Percentiles rank a stretch among this genome's conserved stretches.
These are phyloP conservation scores for Phylloboletellus chloephorus DNA, from an alignment of 1,284 basidiomycete species.

Conservation along the genomic window DNA sequence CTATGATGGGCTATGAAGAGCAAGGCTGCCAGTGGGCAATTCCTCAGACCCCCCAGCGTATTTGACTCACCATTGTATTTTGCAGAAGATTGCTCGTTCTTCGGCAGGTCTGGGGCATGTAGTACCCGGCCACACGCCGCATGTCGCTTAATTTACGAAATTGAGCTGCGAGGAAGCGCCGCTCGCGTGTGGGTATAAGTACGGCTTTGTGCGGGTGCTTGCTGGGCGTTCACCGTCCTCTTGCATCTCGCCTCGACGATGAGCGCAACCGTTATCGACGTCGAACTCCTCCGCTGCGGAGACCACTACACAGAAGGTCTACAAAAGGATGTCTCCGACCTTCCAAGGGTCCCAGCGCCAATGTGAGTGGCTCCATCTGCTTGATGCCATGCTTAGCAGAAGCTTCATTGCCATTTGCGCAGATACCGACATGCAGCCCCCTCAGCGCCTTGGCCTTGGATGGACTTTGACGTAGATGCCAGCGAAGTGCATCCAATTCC, in stretches of 20 bases:
- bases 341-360: slow-evolving; percentile 26
- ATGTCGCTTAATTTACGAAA: slow-evolving; percentile 14
- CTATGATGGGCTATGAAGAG: too few species aligned
- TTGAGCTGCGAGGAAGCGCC: slow-evolving; percentile 6
- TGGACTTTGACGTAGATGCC: slow-evolving; percentile 29
- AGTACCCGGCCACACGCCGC: too few species aligned
- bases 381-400: background rate
- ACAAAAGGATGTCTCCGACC: slow-evolving; percentile 16
- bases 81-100: too few species aligned
- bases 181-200: slow-evolving; percentile 2
- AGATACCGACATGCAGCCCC: slow-evolving; percentile 35
- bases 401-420: background rate
- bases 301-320: slow-evolving; percentile 12
- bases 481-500: slow-evolving; percentile 21
- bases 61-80: too few species aligned
- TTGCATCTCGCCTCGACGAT: slow-evolving; percentile 12
- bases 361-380: slow-evolving; percentile 18
- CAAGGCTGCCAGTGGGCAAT: too few species aligned
- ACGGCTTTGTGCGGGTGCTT: slow-evolving; percentile 3
- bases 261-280: slow-evolving; percentile 11
- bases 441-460: slow-evolving; percentile 38
- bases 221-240: background rate
- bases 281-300: slow-evolving; percentile 7
- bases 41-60: too few species aligned
- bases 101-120: too few species aligned